phyloP scores from a whole-genome alignment of 2,329 filamentous ascomycete genomes.

The Metarhizium rileyi region DNA sequence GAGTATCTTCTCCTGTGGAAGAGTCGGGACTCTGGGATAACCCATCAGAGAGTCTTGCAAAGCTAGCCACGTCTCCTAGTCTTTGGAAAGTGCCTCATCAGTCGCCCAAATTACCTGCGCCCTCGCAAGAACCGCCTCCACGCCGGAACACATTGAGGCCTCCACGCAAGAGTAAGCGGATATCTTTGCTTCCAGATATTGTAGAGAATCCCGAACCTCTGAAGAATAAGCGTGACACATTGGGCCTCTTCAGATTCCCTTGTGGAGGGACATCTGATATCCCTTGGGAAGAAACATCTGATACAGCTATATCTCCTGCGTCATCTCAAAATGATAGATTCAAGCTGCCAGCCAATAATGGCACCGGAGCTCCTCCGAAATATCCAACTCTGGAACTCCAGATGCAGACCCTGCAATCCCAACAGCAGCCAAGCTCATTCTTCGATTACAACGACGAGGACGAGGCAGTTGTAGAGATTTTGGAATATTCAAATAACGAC shows the following conservation, averaged over 20 bases:
- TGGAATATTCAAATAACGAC: slow-evolving; percentile 17
- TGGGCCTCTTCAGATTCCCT: slow-evolving; percentile 57
- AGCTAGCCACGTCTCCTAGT: neutral
- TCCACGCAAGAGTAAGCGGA: slow-evolving; percentile 42
- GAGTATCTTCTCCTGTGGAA: neutral
- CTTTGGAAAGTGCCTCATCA: neutral
- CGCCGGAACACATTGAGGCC: slow-evolving; percentile 43
- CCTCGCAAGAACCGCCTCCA: slow-evolving; percentile 16
- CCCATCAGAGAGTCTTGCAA: neutral
- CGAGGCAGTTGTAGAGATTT: slow-evolving; percentile 16
- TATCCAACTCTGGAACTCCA: slow-evolving; percentile 5
- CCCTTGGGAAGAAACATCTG: slow-evolving; percentile 55
- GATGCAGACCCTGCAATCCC: slow-evolving; percentile 6
- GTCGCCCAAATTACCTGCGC: neutral
- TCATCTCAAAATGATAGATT: slow-evolving; percentile 14
- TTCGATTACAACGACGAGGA: slow-evolving; percentile 53
- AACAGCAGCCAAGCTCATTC: slow-evolving; percentile 38
- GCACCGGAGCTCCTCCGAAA: slow-evolving; percentile 7
- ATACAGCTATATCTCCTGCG: slow-evolving; percentile 34
- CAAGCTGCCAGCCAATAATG: slow-evolving; percentile 44
- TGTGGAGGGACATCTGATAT: slow-evolving; percentile 57
- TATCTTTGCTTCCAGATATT: slow-evolving; percentile 54
- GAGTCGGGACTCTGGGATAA: neutral
- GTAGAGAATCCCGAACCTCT: slow-evolving; percentile 51
- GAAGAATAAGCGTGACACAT: slow-evolving; percentile 45